Base-by-base conservation (phyloP, 306 rosid genomes). In the Echinosophora koreensis region DNA sequence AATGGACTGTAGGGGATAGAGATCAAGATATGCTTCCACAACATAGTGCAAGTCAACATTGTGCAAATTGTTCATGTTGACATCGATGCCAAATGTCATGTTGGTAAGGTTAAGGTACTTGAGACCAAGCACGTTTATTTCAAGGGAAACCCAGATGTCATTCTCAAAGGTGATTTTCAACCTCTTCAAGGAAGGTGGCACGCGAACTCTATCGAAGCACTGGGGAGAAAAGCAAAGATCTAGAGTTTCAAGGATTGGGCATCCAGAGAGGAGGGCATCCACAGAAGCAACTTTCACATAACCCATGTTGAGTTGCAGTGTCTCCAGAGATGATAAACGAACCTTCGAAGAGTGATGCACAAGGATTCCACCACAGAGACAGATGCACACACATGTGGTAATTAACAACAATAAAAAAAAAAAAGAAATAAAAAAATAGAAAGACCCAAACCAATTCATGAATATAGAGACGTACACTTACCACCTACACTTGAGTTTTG, bases 161-260 rank as follows among this genome's bases (percentile, higher is more conserved):
- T 12, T 17, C 42, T 60, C 18, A 5, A 30, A 17, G 1, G 17
- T n/a, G 3, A 12, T 2, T 0, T 0, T 3, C 47, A 44, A 47
- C 50, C 47, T 47, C 22, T 60, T 35, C 37, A 51, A 2, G 8
- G 71, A 47, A 8, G 9, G 15, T 5, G 70, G 71, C 18, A 61
- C 2, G 13, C 22, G 8, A 10, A 47, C 1, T 62, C 3, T 15
- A 4, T 10, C 5, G 0, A 1, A 1, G 5, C 2, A 1, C 1
- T 1, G 0, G 0, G 57, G 16, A 1, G 5, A 8, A 11, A 7
- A 13, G 5, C 4, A 55, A 1, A 34, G 3, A 1, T 11, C 4
- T 4, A 74, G 35, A 28, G 22, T 74, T 16, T 74, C 70, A 0
- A 74, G 67, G 7, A 2, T 5, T 0, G 77, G 77, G 28, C 77